Base-by-base conservation (phyloP, 768 basidiomycete species). In the Tephrocybe sp. region DNA sequence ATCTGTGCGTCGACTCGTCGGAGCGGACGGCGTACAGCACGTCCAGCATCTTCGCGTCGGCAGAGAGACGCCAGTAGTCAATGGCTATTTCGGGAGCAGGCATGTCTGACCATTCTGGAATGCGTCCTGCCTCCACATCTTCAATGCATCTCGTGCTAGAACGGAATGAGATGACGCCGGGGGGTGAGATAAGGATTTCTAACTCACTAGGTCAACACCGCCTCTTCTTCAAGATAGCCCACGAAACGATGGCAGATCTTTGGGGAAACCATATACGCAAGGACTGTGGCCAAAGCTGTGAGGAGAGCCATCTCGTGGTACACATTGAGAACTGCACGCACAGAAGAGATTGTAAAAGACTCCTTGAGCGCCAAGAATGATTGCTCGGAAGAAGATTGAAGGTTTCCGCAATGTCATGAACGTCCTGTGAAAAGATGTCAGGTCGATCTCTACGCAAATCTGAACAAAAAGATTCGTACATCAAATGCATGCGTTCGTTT, bases 401-500 rank as follows among this genome's bases (percentile, higher is more conserved):
- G 97, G 93, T 49, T 91, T 76, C 30, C 84, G 81, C 54, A 98
- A 74, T 6, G 92, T 89, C 91, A 98, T 91, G 73, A 98, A 99
- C 1, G 95, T 97, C 85, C 91, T 90, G 50, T 54, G 50, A 25
- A 23, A 47, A 33, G 34, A 32, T 21, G 30, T 28, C 18, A 23
- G 34, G 15, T 23, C 5, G 18, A 33, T 15, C 4, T 43, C 18
- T 17, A 21, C n/a, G 25, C 14, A 23, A 38, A 43, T 25, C 15
- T 20, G 28, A 48, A 33, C 23, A 17, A 17, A 54, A 18, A 18
- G 18, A 23, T 38, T 66, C 80, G 62, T 53, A 90, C 88, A 95
- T 89, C 46, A 95, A 76, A 67, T 96, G 93, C 91, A 97, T 96
- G 30, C 96, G 77, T 72, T 99, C 96, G 65, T 98, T 98, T 65